Evolutionary conservation across 192 early-diverging fungal genomes (phyloP).

Genomic region (Umbelopsis isabellina): DNA sequence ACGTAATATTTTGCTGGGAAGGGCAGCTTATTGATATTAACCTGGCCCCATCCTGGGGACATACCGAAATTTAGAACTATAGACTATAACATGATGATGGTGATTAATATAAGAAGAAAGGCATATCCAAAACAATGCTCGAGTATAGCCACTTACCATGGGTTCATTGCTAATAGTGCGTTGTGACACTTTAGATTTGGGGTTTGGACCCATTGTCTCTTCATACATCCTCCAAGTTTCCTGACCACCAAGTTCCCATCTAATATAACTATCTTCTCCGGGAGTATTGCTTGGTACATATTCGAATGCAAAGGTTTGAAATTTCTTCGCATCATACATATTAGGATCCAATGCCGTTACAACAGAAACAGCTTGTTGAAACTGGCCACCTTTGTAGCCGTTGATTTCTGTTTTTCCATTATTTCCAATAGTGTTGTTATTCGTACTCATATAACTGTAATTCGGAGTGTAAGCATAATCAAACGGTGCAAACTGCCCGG

Average conservation of each 20-base stretch:
- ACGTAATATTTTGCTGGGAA: constrained; percentile 8
- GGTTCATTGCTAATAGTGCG: constrained; percentile 21
- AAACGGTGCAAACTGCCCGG: constrained; percentile 21
- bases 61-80: constrained; percentile 13
- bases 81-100: background rate
- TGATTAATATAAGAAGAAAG: background rate
- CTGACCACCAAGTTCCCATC: background rate
- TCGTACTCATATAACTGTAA: background rate
- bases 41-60: background rate
- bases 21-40: background rate
- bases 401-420: constrained; percentile 13
- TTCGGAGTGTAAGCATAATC: background rate
- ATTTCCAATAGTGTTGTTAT: background rate
- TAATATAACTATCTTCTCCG: background rate
- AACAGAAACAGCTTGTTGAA: constrained; percentile 5
- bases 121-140: no score
- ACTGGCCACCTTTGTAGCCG: constrained; percentile 4
- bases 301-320: constrained; percentile 20
- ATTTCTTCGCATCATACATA: background rate
- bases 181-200: background rate
- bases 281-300: constrained; percentile 9
- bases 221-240: constrained; percentile 14
- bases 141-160: background rate
- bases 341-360: constrained; percentile 10
- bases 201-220: constrained; percentile 2